Base-by-base conservation (phyloP, 2,329 filamentous ascomycete species). In the Colletotrichum eleusines region DNA sequence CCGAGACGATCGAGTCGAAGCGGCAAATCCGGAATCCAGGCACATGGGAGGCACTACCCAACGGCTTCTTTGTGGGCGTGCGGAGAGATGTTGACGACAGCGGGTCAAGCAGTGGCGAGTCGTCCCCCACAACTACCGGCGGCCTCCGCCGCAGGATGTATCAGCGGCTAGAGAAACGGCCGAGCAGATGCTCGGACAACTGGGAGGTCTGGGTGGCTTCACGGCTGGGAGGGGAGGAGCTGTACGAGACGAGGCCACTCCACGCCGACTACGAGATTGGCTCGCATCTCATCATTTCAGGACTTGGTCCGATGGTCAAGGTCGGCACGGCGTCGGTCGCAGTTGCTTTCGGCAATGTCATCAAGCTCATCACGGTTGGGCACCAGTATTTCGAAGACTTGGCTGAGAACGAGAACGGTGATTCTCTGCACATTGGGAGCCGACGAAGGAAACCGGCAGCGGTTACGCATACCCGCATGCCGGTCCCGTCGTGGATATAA, bases 341-440 rank as follows among this genome's bases (percentile, higher is more conserved):
- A 0, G 86, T 95, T 38, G 91, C 87, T 0, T 89, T 94, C 70
- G 93, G 92, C 16, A 92, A 94, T 74, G 84, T 89, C 1, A 85
- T 94, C 75, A 94, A 94, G 80, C 82, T 94, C 61, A 86, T 94
- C 66, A 89, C 88, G 2, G 83, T 91, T 7, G 91, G 91, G 7
- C 86, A 88, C 73, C 91, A 92, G 76, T 83, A 87, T 40, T 92
- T 91, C 74, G 88, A 90, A 20, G 78, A 78, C 33, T 75, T 75
- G 28, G 80, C 76, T 58, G 74, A 76, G 3, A 75, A 64, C 16
- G 73, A 76, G 44, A 74, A 77, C 3, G 79, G 81, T 48, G 73
- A 76, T 14, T 73, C 75, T 76, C 77, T 78, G 70, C 82, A 79
- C 28, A 74, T 83, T 28, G 77, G 79, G 2, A 81, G 77, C 66